Evolutionary conservation across 2,329 filamentous ascomycete species (phyloP).

Genomic region (Aspergillus niger): DNA sequence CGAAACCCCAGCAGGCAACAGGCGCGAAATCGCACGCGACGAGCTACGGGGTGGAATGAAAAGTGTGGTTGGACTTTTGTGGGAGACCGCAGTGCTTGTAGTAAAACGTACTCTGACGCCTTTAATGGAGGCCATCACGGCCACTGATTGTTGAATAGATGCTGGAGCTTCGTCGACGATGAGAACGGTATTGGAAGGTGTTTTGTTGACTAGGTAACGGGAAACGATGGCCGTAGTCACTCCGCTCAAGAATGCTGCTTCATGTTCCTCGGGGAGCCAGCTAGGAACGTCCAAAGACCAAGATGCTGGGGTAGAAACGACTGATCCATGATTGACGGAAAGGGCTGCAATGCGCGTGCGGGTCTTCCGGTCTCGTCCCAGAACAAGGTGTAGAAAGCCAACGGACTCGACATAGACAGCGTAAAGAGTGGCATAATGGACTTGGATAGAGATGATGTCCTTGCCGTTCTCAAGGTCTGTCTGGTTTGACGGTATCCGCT

Average conservation of each 20-base stretch:
- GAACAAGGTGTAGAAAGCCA: conserved; percentile 4
- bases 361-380: conserved; percentile 3
- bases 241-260: background rate
- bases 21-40: background rate
- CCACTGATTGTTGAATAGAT: background rate
- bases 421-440: conserved; percentile 6
- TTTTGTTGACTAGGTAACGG: background rate
- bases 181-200: background rate
- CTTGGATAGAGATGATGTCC: background rate
- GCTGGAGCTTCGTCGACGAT: conserved; percentile 6
- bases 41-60: conserved; percentile 4
- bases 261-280: background rate
- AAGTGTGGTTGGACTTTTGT: background rate
- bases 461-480: background rate
- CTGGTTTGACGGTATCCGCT: background rate
- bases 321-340: background rate
- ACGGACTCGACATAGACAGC: background rate
- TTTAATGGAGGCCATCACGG: background rate
- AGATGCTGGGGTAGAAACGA: conserved; percentile 1
- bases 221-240: conserved; percentile 1
- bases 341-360: conserved; percentile 4
- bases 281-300: conserved; percentile 4
- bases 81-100: background rate
- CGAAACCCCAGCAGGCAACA: conserved; percentile 6
- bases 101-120: conserved; percentile 25